Percentiles rank a stretch among this genome's conserved stretches.
phyloP scores from a whole-genome alignment of 2,329 filamentous ascomycete species.

The Ceratocystis cacaofunesta region DNA sequence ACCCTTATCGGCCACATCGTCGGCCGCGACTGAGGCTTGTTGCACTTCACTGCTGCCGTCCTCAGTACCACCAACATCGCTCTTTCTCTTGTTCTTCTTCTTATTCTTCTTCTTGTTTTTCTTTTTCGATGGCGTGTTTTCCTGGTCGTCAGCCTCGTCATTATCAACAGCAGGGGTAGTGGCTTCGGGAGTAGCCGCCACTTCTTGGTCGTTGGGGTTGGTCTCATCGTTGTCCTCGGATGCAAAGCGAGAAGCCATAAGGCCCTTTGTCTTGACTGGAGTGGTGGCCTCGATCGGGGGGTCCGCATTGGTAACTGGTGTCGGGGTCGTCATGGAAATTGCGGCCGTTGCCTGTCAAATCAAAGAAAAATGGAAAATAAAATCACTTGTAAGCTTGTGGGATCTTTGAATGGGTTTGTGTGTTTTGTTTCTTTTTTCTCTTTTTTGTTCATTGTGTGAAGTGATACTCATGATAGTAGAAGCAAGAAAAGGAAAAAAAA shows the following conservation, averaged over 20 bases:
- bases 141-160: not conserved
- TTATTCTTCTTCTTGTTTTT: conserved; percentile 14
- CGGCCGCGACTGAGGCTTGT: conserved; percentile 20
- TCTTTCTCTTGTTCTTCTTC: conserved; percentile 16
- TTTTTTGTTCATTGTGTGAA: conserved; percentile 5
- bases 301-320: not conserved
- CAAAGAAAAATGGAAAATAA: conserved; percentile 4
- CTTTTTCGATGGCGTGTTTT: conserved; percentile 10
- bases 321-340: conserved; percentile 12
- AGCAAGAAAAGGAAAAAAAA: conserved; percentile 1
- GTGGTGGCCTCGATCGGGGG: conserved; percentile 4
- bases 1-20: conserved; percentile 5
- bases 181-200: not conserved
- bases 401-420: not conserved
- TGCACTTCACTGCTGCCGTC: conserved; percentile 16
- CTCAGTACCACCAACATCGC: conserved; percentile 20
- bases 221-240: conserved; percentile 12
- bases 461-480: conserved; percentile 7
- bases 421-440: conserved; percentile 4
- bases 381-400: conserved; percentile 17
- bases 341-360: conserved; percentile 15
- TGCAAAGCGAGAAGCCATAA: conserved; percentile 37
- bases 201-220: conserved; percentile 24
- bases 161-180: not conserved
- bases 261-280: conserved; percentile 33